phyloP scores from a whole-genome alignment of 2,329 filamentous ascomycete species.

The Exophiala alcalophila region DNA sequence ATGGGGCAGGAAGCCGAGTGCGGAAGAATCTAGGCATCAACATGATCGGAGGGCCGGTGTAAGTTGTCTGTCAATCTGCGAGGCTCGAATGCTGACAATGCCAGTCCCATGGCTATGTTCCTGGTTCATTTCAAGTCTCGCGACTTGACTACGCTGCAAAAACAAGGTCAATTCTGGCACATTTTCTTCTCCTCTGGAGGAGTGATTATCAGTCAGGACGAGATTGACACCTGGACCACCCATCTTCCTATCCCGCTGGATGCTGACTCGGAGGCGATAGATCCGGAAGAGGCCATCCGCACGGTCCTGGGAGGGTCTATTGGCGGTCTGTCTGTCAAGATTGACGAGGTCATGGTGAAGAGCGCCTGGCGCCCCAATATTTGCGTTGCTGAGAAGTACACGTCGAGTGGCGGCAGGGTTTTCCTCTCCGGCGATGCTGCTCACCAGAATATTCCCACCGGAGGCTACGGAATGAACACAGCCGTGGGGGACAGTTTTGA shows the following conservation, averaged over 20 bases:
- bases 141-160: conserved; percentile 30
- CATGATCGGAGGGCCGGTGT: conserved; percentile 32
- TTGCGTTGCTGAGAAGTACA: conserved; percentile 31
- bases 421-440: conserved; percentile 37
- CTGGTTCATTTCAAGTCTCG: conserved; percentile 36
- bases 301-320: conserved; percentile 28
- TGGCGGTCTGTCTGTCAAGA: conserved; percentile 28
- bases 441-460: conserved; percentile 33
- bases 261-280: conserved; percentile 21
- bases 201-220: conserved; percentile 34
- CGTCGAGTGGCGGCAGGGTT: conserved; percentile 20
- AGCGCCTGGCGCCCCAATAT: conserved; percentile 35
- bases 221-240: conserved; percentile 36
- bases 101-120: conserved; percentile 27
- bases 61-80: conserved; percentile 7
- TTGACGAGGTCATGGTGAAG: conserved; percentile 36
- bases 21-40: conserved; percentile 28
- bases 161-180: conserved; percentile 35
- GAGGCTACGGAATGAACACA: conserved; percentile 41
- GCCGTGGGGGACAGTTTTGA: conserved; percentile 38
- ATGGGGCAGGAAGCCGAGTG: conserved; percentile 33
- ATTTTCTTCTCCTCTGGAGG: conserved; percentile 31
- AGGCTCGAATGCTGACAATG: not conserved
- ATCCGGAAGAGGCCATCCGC: conserved; percentile 30
- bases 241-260: conserved; percentile 29